Conservation (phyloP, 2,329 filamentous ascomycete species). For the Xylariaceae sp. region DNA sequence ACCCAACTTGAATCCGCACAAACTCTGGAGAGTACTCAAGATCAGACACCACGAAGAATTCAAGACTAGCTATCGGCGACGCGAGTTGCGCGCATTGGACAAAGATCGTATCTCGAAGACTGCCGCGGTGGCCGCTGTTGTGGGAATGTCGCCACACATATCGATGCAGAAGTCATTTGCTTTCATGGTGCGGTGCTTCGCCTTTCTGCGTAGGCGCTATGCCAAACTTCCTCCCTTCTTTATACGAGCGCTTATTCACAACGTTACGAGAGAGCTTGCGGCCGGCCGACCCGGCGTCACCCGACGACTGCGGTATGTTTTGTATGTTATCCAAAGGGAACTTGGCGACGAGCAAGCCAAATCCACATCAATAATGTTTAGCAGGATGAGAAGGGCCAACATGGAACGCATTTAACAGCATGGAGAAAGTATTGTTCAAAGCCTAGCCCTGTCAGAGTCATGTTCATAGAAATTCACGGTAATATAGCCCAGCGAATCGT, state of each 20-base stretch:
- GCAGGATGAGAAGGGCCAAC: slow-evolving; percentile 22
- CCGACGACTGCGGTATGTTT: slow-evolving; percentile 34
- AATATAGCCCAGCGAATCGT: neutral
- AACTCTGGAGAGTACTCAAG: slow-evolving; percentile 17
- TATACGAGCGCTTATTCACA: slow-evolving; percentile 31
- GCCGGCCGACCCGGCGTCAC: slow-evolving; percentile 33
- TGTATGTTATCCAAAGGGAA: slow-evolving; percentile 31
- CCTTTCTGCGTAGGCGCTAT: slow-evolving; percentile 26
- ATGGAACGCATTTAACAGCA: slow-evolving; percentile 1
- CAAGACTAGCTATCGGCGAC: neutral
- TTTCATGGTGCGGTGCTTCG: slow-evolving; percentile 32
- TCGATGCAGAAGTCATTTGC: slow-evolving; percentile 26
- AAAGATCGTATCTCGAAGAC: slow-evolving; percentile 11
- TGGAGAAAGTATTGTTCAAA: neutral
- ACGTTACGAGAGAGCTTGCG: slow-evolving; percentile 35
- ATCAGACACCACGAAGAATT: slow-evolving; percentile 3
- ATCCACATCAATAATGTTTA: slow-evolving; percentile 19
- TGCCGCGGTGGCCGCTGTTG: slow-evolving; percentile 17
- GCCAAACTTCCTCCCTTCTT: slow-evolving; percentile 23
- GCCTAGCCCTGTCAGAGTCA: neutral
- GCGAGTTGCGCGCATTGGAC: neutral
- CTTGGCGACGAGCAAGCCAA: slow-evolving; percentile 25
- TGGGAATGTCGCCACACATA: slow-evolving; percentile 22
- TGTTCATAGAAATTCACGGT: slow-evolving; percentile 19
- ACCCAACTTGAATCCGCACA: slow-evolving; percentile 14